Percentiles rank a stretch among this genome's conserved stretches.
Conservation (phyloP, 495 filamentous ascomycete genomes). For the Aspergillus bertholletiae region DNA sequence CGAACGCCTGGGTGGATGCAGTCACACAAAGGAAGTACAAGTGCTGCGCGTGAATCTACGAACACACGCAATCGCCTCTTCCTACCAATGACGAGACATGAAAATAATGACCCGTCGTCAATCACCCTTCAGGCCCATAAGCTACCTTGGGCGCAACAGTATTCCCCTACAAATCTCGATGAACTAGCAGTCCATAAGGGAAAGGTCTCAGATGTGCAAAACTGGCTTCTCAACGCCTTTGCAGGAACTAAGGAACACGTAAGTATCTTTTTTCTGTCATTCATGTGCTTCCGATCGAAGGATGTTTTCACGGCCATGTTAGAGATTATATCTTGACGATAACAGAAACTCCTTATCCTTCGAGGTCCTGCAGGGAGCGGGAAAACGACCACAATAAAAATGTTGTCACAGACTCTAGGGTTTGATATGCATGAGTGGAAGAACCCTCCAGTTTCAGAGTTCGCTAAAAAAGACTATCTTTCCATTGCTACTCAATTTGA, state of each 20-base stretch:
- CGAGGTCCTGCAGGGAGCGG: conserved; percentile 91
- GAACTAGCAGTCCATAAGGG: conserved; percentile 90
- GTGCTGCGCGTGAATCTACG: conserved; percentile 5
- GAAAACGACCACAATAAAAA: conserved; percentile 81
- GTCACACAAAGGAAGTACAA: neutral
- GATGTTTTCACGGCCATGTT: neutral
- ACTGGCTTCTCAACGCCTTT: conserved; percentile 75
- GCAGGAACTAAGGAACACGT: conserved; percentile 48
- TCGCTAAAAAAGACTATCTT: conserved; percentile 52
- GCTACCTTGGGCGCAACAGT: conserved; percentile 83
- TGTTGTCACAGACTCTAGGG: conserved; percentile 67
- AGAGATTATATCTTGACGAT: conserved; percentile 10
- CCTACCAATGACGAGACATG: conserved; percentile 8
- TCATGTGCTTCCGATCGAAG: neutral
- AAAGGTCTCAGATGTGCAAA: conserved; percentile 82
- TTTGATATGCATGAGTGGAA: conserved; percentile 86
- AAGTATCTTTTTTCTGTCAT: conserved; percentile 7
- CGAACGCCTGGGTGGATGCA: neutral
- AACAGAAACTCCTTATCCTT: conserved; percentile 71
- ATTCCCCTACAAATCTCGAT: conserved; percentile 64
- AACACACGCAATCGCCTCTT: conserved; percentile 24
- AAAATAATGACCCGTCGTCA: neutral
- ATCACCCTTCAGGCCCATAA: conserved; percentile 9
- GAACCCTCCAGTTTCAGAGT: conserved; percentile 65
- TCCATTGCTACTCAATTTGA: conserved; percentile 78